Evolutionary conservation across 768 basidiomycete species (phyloP).

Genomic region (Russula brevipes): DNA sequence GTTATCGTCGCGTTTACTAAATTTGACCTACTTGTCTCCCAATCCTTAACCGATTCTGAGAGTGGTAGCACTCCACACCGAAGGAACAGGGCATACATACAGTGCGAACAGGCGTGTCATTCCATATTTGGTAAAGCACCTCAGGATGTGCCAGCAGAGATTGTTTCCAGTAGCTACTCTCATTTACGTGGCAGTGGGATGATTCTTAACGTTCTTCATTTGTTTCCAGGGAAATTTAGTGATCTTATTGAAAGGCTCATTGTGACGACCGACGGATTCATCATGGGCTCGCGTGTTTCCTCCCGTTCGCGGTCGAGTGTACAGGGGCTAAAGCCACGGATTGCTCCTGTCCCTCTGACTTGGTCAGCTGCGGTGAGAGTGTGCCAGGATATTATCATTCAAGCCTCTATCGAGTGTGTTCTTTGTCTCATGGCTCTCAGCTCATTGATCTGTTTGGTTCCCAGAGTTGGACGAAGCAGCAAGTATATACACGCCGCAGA

Average conservation of each 20-base stretch:
- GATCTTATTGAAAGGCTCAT: background rate
- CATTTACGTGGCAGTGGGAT: background rate
- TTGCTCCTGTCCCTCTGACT: background rate
- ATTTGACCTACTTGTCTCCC: too few relatives aligned
- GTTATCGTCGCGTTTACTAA: too few relatives aligned
- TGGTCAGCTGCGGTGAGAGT: conserved; percentile 4
- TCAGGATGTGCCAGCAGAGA: too few relatives aligned
- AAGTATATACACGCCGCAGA: background rate
- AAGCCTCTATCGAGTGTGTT: background rate
- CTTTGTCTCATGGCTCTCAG: background rate
- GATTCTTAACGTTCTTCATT: background rate
- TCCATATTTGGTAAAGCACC: background rate
- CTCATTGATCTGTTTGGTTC: background rate
- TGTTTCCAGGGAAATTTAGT: background rate
- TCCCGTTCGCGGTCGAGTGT: background rate
- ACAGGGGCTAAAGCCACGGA: background rate
- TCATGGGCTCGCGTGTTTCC: background rate
- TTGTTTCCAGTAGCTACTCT: too few relatives aligned
- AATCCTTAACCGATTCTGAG: too few relatives aligned
- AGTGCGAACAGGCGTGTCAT: conserved; percentile 3
- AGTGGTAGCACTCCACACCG: too few relatives aligned
- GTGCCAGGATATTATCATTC: background rate
- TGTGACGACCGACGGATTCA: too few relatives aligned
- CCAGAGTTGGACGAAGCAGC: background rate
- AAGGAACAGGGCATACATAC: background rate